Evolutionary conservation across 805 yeast species (phyloP), one percentile per base, ranked within the genome.

Genomic region (Kazachstania taianensis): DNA sequence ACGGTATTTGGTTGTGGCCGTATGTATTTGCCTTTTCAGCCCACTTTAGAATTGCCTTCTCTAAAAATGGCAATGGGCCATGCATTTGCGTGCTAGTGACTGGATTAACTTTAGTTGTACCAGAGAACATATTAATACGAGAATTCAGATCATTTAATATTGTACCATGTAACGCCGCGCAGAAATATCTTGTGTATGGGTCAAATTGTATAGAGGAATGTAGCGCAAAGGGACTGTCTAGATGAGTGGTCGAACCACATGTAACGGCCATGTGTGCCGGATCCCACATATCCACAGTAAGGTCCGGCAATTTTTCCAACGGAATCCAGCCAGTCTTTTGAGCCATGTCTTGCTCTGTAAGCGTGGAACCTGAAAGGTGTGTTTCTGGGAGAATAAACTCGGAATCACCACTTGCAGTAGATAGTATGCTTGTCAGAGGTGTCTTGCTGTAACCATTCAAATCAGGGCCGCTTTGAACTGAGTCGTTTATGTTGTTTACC

Each of bases 121-220:
- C 28, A 4, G 43, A 33, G 6, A 37, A 37, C 13, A 23, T 27
- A 5, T 35, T 35, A n/a, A 41, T 30, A 27, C 43, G 30, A 6
- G 38, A 26, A 27, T 38, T 39, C 18, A 46, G 35, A 26, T 46
- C 45, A 12, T 40, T 29, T 4, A 48, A 30, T 9, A 46, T 37
- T 15, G 30, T 41, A 8, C 50, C 52, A 33, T 48, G 50, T 12
- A 46, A 17, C 6, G 41, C 20, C 6, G 42, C 46, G 32, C 43
- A 39, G 12, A 46, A 30, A 6, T 40, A 32, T 25, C 48, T 35
- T 10, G 42, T 24, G 31, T 34, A 48, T 5, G 33, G 40, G 35
- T 48, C 50, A 4, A 30, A 30, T 37, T 48, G 48, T 13, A 41
- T 28, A 9, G 33, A 19, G 23, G 43, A 32, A 33, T 46, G 52